Conservation (phyloP, 768 basidiomycete genomes). For the Trametopsis cervina region DNA sequence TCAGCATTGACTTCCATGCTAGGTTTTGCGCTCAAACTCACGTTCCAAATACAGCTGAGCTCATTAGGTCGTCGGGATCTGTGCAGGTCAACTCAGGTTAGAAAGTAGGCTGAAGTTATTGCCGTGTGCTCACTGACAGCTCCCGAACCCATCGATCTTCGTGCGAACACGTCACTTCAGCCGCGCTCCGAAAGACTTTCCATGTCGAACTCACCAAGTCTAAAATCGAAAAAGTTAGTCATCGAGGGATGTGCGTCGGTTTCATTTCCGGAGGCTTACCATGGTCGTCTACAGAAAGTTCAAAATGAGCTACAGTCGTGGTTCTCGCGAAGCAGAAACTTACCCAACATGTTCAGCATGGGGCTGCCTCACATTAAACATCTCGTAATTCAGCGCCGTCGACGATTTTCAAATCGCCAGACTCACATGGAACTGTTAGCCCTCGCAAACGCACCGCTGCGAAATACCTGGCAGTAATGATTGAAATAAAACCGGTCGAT, state of each 20-base stretch:
- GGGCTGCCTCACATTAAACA: constrained; percentile 61
- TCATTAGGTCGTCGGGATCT: constrained; percentile 81
- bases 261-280: constrained; percentile 43
- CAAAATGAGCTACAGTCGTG: background rate
- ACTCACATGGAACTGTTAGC: constrained; percentile 88
- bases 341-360: constrained; percentile 85
- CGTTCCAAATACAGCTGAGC: constrained; percentile 65
- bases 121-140: constrained; percentile 43
- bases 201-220: constrained; percentile 36
- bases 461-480: constrained; percentile 83
- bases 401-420: background rate
- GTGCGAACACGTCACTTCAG: background rate
- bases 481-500: constrained; percentile 89
- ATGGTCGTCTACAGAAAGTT: constrained; percentile 58
- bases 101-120: background rate
- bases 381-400: constrained; percentile 49
- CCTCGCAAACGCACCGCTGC: constrained; percentile 83
- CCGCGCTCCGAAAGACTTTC: background rate
- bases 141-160: constrained; percentile 79
- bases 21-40: constrained; percentile 31
- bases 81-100: constrained; percentile 3
- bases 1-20: background rate
- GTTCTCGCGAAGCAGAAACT: constrained; percentile 14
- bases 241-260: background rate
- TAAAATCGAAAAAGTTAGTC: constrained; percentile 16